phyloP scores from a whole-genome alignment of 495 filamentous ascomycete genomes.

The Penicillium goetzii region DNA sequence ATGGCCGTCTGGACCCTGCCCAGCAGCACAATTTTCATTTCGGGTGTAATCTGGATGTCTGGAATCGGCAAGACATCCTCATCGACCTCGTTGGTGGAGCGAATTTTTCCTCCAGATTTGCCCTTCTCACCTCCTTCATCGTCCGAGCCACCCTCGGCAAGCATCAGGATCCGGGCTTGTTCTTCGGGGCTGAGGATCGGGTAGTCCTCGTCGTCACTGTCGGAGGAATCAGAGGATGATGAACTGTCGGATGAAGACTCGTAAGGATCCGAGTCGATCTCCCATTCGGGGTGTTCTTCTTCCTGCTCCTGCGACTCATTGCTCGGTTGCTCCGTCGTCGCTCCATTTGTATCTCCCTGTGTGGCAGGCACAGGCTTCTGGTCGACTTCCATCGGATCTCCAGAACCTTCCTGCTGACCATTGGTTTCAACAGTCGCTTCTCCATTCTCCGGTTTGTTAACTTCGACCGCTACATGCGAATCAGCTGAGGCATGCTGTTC shows the following conservation, averaged over 20 bases:
- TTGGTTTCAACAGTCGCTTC: slow-evolving; percentile 13
- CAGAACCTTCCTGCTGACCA: slow-evolving; percentile 7
- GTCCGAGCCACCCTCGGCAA: slow-evolving; percentile 68
- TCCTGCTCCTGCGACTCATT: slow-evolving; percentile 49
- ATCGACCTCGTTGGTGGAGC: slow-evolving; percentile 73
- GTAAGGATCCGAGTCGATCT: slow-evolving; percentile 66
- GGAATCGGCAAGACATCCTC: slow-evolving; percentile 74
- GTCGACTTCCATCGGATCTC: slow-evolving; percentile 45
- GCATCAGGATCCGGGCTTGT: slow-evolving; percentile 79
- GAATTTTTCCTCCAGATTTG: slow-evolving; percentile 52
- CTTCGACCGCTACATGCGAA: not conserved
- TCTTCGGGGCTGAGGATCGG: slow-evolving; percentile 75
- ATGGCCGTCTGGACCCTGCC: slow-evolving; percentile 74
- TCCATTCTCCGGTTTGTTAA: not conserved
- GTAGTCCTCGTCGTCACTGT: slow-evolving; percentile 73
- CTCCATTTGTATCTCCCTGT: slow-evolving; percentile 14
- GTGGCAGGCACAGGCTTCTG: slow-evolving; percentile 20
- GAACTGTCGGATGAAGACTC: slow-evolving; percentile 59
- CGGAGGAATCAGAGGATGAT: slow-evolving; percentile 58
- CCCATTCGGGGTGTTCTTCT: slow-evolving; percentile 72
- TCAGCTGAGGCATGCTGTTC: not conserved
- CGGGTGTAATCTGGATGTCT: slow-evolving; percentile 68
- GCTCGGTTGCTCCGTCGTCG: slow-evolving; percentile 9
- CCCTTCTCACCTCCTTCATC: slow-evolving; percentile 66
- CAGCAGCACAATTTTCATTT: slow-evolving; percentile 74